These are phyloP conservation scores for Dillenia turbinata DNA, from an alignment of 164 flowering plant genomes.

Conservation along the genomic window DNA sequence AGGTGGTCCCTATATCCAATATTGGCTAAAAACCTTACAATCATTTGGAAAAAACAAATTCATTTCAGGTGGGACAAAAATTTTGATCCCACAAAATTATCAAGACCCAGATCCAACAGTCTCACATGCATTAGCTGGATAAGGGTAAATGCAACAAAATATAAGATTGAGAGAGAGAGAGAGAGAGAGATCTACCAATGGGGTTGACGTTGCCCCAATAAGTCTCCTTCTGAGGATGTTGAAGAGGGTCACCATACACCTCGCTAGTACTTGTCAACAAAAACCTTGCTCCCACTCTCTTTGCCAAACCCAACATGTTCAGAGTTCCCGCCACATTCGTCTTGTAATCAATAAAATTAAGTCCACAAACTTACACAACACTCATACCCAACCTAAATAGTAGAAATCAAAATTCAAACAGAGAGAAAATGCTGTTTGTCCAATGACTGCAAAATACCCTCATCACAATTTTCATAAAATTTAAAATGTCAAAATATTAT, in stretches of 20 bases:
- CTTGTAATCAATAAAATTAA: constrained; percentile 30
- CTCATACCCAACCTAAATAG: too few relatives aligned
- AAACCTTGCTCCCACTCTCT: constrained; percentile 41
- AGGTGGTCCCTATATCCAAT: too few relatives aligned
- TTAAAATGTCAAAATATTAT: background rate
- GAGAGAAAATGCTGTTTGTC: too few relatives aligned
- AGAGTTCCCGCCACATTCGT: constrained; percentile 49
- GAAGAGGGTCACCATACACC: constrained; percentile 48
- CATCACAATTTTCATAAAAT: constrained; percentile 3
- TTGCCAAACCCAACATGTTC: constrained; percentile 51
- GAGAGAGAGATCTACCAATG: constrained; percentile 27
- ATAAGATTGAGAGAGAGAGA: background rate
- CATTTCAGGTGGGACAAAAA: too few relatives aligned
- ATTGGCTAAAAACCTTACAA: too few relatives aligned
- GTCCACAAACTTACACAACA: background rate
- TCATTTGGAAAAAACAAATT: too few relatives aligned
- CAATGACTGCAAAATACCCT: background rate
- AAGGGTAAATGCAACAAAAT: background rate
- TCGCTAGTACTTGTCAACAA: constrained; percentile 48
- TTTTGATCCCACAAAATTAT: too few relatives aligned
- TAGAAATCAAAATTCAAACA: too few relatives aligned
- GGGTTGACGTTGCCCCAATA: constrained; percentile 60
- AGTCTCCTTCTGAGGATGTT: constrained; percentile 45
- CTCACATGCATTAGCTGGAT: background rate
- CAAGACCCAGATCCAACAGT: background rate